Evolutionary conservation across 176 grass and related monocot species (phyloP), one percentile per base, ranked within the genome.

Genomic region (Avena atlantica): DNA sequence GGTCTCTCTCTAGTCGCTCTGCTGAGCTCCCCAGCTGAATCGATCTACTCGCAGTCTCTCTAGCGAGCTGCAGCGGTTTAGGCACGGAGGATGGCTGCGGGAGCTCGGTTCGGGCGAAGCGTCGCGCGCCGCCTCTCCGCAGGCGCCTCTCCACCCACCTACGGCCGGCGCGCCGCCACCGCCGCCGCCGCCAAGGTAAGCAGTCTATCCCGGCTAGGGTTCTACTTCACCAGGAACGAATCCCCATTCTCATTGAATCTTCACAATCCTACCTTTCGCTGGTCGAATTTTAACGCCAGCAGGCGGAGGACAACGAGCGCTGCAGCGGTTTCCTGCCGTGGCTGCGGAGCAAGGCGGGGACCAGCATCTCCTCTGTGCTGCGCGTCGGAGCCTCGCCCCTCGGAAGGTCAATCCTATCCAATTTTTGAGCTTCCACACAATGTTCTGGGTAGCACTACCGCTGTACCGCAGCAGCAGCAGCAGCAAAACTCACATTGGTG

Each of bases 351-450:
- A 91, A 88, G 51, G 81, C 87, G 9, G 89, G 81, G 52, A 5
- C 76, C 78, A 51, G 47, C 49, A 70, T 94, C 84, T 94, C 92
- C 2, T 85, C 89, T 5, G 78, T 65, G 37, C 78, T 92, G 42
- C 78, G 77, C 78, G 4, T 94, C 10, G 85, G 89, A 65, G 42
- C 42, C 78, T 94, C 92, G 47, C 13, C 72, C 48, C 79, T 83
- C 27, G 92, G 89, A 84, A 91, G 87, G 92, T 94, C 74, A 11
- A 11, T 45, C 69, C 17, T n/a, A n/a, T n/a, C n/a, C n/a, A n/a
- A n/a, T n/a, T n/a, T n/a, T n/a, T n/a, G n/a, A n/a, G n/a, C n/a
- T n/a, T n/a, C n/a, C n/a, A n/a, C n/a, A n/a, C n/a, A 4, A 10
- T 60, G 0, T 25, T 25, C 16, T 21, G 67, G 14, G 1, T 16